These are phyloP conservation scores for Corymbia calophylla DNA, from an alignment of 441 rosid species.

Conservation along the genomic window DNA sequence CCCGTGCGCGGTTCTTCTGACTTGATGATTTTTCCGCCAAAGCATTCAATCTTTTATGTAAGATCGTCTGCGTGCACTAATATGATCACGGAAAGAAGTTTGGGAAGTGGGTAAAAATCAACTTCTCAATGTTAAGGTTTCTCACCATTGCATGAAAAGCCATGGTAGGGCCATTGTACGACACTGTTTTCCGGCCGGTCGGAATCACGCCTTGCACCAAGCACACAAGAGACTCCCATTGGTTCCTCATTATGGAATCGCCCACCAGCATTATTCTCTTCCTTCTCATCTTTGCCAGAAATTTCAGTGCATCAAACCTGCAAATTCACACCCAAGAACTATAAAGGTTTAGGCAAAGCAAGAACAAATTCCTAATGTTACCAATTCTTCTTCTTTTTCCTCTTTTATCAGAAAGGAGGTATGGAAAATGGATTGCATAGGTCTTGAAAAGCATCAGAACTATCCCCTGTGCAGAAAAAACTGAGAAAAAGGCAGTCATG, in stretches of 20 bases:
- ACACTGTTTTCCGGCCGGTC: constrained; percentile 50
- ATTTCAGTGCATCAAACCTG: constrained; percentile 82
- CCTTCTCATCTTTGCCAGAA: constrained; percentile 72
- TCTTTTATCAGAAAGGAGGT: background rate
- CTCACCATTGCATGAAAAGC: constrained; percentile 69
- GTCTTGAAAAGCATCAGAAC: background rate
- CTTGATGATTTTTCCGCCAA: background rate
- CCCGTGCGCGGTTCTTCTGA: background rate
- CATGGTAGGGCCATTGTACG: constrained; percentile 78
- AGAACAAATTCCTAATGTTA: background rate
- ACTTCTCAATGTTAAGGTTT: background rate
- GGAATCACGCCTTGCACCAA: constrained; percentile 85
- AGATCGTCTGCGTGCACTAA: background rate
- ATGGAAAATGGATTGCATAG: background rate
- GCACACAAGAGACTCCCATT: constrained; percentile 95
- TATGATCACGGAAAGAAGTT: background rate
- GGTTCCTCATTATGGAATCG: constrained; percentile 95
- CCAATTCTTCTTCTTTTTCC: background rate
- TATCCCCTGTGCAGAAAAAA: no score
- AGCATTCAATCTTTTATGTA: background rate
- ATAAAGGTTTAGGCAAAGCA: background rate
- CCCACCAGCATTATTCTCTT: constrained; percentile 90
- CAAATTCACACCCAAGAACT: background rate
- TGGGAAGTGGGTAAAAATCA: background rate
- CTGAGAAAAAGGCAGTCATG: no score